These are phyloP conservation scores for Vaucheria bursata DNA, from an alignment of 352 stramenopile species.

Conservation along the genomic window DNA sequence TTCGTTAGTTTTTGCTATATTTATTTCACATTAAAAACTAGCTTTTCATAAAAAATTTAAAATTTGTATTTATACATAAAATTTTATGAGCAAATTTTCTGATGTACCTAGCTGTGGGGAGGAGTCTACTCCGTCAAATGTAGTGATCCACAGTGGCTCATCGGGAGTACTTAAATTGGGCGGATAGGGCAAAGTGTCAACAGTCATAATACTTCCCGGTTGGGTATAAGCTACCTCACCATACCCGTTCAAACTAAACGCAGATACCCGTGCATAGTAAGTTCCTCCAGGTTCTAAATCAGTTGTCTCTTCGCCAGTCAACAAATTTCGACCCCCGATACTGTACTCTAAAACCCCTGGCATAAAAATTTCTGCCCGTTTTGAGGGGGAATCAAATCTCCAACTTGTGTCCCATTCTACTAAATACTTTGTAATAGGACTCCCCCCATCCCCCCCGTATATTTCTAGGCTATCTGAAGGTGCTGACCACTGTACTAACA, in stretches of 20 bases:
- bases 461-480: conserved; percentile 64
- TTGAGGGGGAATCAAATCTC: conserved; percentile 62
- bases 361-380: conserved; percentile 57
- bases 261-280: conserved; percentile 63
- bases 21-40: no score
- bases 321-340: conserved; percentile 79
- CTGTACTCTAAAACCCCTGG: conserved; percentile 60
- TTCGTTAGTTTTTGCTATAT: no score
- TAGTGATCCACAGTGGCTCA: neutral
- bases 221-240: conserved; percentile 33
- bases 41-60: no score
- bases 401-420: conserved; percentile 81
- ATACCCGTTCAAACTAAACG: conserved; percentile 60
- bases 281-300: conserved; percentile 64
- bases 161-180: neutral
- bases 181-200: conserved; percentile 58
- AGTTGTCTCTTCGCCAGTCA: conserved; percentile 77
- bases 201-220: conserved; percentile 27
- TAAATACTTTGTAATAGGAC: conserved; percentile 75
- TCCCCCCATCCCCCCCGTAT: conserved; percentile 78
- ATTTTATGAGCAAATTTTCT: no score
- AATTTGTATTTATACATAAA: no score
- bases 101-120: no score
- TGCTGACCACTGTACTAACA: conserved; percentile 76
- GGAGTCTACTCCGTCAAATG: neutral